Evolutionary conservation across 2,329 filamentous ascomycete genomes (phyloP), one percentile per base, ranked within the genome.

Genomic region (Exophiala sp.): DNA sequence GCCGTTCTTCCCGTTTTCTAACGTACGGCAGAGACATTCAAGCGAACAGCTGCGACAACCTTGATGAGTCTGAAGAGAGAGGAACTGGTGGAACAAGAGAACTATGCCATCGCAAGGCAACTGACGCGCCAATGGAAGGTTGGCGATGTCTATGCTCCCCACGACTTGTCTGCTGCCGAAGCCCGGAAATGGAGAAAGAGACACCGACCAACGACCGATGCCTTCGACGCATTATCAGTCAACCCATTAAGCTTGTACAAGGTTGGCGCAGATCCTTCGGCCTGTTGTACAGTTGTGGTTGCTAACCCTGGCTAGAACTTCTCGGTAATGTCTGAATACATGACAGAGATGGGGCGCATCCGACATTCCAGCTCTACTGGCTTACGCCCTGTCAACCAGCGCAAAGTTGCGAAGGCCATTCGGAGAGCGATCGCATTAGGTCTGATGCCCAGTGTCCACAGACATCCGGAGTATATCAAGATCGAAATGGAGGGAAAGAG

Each of bases 401-500:
- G 93, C 60, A 89, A 85, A 71, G 82, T 98, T 65, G 86, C 91
- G 55, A 96, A 94, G 75, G 91, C 94, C 46, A 86, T 98, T 62
- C 77, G 93, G 58, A 80, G 93, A 61, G 85, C 87, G 16, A 84
- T 97, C 62, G 93, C 90, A 1, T 78, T 96, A 64, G 93, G 93
- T 13, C 74, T 97, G 53, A 89, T 97, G 78, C 93, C 93, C 19
- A 94, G 84, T 66, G 85, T 94, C 48, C 87, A 98, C 72, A 75
- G 76, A 58, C 93, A 98, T 71, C 93, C 93, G 2, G 86, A 94
- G 68, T 75, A 95, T 50, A 67, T 95, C 58, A 72, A 75, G 63
- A 38, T 64, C 60, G 57, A 51, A 19, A 50, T 43, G 50, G 56
- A 21, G 65, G 61, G 47, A 55, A 63, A 58, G 62, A 65, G 44